Percentiles rank a stretch among this genome's conserved stretches.
These are phyloP conservation scores for Alternaria sp. DNA, from an alignment of 2,329 filamentous ascomycete species.

Conservation along the genomic window DNA sequence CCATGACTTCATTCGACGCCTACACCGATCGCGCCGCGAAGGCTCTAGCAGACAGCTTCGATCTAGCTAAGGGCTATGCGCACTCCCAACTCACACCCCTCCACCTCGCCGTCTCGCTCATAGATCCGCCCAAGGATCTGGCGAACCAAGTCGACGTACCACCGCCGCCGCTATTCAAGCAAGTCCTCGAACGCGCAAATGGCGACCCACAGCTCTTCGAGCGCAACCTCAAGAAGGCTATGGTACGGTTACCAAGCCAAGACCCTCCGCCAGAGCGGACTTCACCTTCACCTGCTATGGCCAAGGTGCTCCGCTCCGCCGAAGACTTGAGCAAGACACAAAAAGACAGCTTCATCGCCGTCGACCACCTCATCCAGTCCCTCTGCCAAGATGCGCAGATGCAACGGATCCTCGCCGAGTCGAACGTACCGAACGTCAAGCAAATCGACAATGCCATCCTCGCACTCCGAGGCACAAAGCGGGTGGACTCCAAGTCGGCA, in stretches of 20 bases:
- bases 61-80: constrained; percentile 84
- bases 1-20: constrained; percentile 79
- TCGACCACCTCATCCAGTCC: constrained; percentile 91
- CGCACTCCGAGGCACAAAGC: constrained; percentile 87
- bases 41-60: constrained; percentile 86
- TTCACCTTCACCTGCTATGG: constrained; percentile 80
- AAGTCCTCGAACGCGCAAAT: constrained; percentile 91
- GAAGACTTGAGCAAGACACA: constrained; percentile 95
- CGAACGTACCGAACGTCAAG: constrained; percentile 90
- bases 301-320: constrained; percentile 80
- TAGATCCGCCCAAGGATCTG: constrained; percentile 78
- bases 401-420: constrained; percentile 76
- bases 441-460: constrained; percentile 89
- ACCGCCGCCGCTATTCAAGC: constrained; percentile 81
- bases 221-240: constrained; percentile 84
- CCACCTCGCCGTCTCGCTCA: constrained; percentile 83
- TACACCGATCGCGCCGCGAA: constrained; percentile 94
- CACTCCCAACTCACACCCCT: constrained; percentile 91
- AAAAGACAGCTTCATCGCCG: constrained; percentile 91
- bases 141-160: constrained; percentile 67
- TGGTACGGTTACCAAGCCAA: constrained; percentile 91
- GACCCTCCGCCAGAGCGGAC: constrained; percentile 92
- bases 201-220: constrained; percentile 91
- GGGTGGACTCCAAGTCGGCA: constrained; percentile 94
- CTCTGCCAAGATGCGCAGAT: constrained; percentile 80